A percentile compares a stretch with the other conserved stretches of the same genome.
Evolutionary conservation across 2,329 filamentous ascomycete species (phyloP).

Genomic region (Aureobasidium pullulans): DNA sequence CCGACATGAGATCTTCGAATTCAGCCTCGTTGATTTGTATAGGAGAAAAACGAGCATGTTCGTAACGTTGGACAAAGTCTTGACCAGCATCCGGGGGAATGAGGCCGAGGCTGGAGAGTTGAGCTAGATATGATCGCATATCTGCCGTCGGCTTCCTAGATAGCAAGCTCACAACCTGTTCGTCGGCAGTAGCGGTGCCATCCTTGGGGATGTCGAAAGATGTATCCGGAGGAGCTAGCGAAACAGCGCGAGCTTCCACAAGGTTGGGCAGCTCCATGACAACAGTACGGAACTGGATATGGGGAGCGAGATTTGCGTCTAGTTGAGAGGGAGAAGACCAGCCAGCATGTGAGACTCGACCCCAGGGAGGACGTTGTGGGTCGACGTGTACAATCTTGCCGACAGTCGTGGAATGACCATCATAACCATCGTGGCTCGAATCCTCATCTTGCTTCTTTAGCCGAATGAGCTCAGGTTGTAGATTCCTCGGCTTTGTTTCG

Average conservation of each 20-base stretch:
- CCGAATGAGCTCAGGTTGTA: slow-evolving; percentile 32
- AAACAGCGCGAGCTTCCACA: slow-evolving; percentile 89
- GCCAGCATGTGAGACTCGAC: slow-evolving; percentile 73
- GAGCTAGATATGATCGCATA: slow-evolving; percentile 69
- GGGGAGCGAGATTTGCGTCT: slow-evolving; percentile 59
- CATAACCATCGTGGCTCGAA: not conserved
- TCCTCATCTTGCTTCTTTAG: not conserved
- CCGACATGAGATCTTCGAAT: slow-evolving; percentile 73
- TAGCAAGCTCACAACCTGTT: slow-evolving; percentile 62
- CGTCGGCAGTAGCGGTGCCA: slow-evolving; percentile 46
- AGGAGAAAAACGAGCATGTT: slow-evolving; percentile 75
- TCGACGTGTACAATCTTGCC: slow-evolving; percentile 16
- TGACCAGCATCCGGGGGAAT: slow-evolving; percentile 44
- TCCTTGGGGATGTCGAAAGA: slow-evolving; percentile 33
- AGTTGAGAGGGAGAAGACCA: slow-evolving; percentile 68
- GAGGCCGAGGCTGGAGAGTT: slow-evolving; percentile 62
- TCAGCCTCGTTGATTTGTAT: slow-evolving; percentile 58
- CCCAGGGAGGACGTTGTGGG: slow-evolving; percentile 56
- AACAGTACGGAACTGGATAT: slow-evolving; percentile 77
- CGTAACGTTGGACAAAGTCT: slow-evolving; percentile 69
- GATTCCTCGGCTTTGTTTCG: slow-evolving; percentile 63
- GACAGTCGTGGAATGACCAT: slow-evolving; percentile 22
- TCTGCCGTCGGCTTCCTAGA: slow-evolving; percentile 64
- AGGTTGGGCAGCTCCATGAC: slow-evolving; percentile 78
- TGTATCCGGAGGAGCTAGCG: slow-evolving; percentile 59